Base-by-base conservation (phyloP, 495 filamentous ascomycete species). In the Neurospora discreta region DNA sequence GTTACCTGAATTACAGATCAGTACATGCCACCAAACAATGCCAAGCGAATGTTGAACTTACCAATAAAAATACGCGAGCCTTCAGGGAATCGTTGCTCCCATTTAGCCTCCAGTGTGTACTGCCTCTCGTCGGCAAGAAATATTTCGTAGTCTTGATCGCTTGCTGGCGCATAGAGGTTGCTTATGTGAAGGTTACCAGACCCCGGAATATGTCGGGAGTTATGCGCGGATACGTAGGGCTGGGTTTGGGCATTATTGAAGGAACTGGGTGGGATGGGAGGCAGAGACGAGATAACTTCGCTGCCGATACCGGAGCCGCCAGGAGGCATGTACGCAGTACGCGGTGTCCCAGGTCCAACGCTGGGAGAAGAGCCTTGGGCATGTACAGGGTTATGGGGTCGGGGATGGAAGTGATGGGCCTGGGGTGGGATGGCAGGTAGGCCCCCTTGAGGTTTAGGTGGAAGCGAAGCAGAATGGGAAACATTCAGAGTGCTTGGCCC, bases 21-120 rank as follows among this genome's bases (percentile, higher is more conserved):
- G 68, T 52, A 36, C 33, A 18, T 46, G 30, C 38, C 11, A 18
- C 36, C 33, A 18, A 43, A 18, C 58, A 1, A 30, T 5, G 43
- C 67, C 67, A 36, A 68, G 42, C 65, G 46, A 41, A 38, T 20
- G 52, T 58, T 52, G 70, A 71, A 86, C 92, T 83, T 83, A 95
- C 95, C 95, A 77, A 98, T 92, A 80, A 98, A 98, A 7, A 99
- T 82, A 73, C 95, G 85, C 2, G 93, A 97, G 0, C 90, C 91
- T 20, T 89, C 83, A 0, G 95, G 95, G 76, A 98, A 98, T 71
- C 90, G 89, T 39, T 69, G 68, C 78, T 98, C 93, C 95, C 95
- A 98, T 72, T 93, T 79, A 30, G 75, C 77, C 46, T 80, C 78
- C 0, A 74, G 71, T n/a, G 77, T 79, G 68, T 80, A 80, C 5